Evolutionary conservation across 2,329 filamentous ascomycete species (phyloP), one percentile per base, ranked within the genome.

Genomic region (Talaromyces sp.): DNA sequence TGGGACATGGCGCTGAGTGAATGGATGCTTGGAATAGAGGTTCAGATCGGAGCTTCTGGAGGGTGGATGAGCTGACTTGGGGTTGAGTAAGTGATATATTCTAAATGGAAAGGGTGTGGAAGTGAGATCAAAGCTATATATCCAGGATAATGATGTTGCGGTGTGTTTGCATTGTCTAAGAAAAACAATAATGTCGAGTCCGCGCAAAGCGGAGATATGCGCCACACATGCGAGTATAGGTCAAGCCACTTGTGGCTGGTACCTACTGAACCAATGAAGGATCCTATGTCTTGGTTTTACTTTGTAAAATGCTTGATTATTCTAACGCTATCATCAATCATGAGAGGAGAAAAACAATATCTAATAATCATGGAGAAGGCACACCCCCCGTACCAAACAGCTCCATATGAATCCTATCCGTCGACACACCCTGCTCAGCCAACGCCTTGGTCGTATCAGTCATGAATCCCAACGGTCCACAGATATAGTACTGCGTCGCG

Each of bases 401-500:
- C 76, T 93, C 90, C 69, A 91, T 82, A 71, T 87, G 64, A 22
- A 65, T 45, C n/a, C 64, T 59, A 27, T 65, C 64, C 43, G 59
- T 47, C 31, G 59, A 33, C 19, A 65, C 64, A 3, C 64, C 64
- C 16, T 50, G 58, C 19, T 35, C 60, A 24, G 43, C 59, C 27
- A 65, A 58, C 14, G 45, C 31, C 16, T 61, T 57, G 5, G 33
- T 35, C 10, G 24, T 62, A 2, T 52, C 50, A 24, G 41, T 62
- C 91, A 93, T 93, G 80, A 92, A 93, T 8, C 75, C 73, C 66
- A 83, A 82, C 0, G 90, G 90, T 0, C 90, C 91, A 72, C 91
- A 93, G 62, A 91, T 78, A 70, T 85, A 93, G 75, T 92, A 93
- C 71, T 87, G 81, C 0, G 90, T 82, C 50, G 77, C 77, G 0